Evolutionary conservation across 1,139 yeast species (phyloP).

Genomic region (Magnusiomyces fungicola): DNA sequence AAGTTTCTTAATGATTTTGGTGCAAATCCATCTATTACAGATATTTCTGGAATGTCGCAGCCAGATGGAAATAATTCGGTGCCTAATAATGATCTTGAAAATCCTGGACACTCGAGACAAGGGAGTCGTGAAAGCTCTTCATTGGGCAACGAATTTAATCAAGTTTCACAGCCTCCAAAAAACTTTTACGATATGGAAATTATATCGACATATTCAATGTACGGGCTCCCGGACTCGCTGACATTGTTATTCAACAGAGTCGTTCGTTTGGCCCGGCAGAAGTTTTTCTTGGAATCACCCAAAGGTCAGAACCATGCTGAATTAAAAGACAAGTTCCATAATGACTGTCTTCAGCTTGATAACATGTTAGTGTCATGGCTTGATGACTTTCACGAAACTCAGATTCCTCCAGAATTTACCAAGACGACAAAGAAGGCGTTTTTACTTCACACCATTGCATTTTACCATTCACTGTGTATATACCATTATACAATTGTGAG

Average conservation of each 20-base stretch:
- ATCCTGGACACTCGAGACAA: no score
- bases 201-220: slow-evolving; percentile 71
- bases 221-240: slow-evolving; percentile 78
- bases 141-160: no score
- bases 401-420: slow-evolving; percentile 22
- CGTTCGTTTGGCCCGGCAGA: slow-evolving; percentile 50
- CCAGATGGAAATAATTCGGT: no score
- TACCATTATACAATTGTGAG: slow-evolving; percentile 65
- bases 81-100: no score
- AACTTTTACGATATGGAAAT: slow-evolving; percentile 30
- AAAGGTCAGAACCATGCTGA: not conserved
- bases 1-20: not conserved
- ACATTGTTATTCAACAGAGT: slow-evolving; percentile 49
- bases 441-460: slow-evolving; percentile 77
- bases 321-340: not conserved
- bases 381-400: slow-evolving; percentile 15
- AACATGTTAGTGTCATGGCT: not conserved
- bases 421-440: slow-evolving; percentile 49
- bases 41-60: no score
- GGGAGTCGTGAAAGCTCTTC: no score
- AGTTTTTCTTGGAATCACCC: slow-evolving; percentile 40
- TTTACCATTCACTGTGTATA: slow-evolving; percentile 66
- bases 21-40: not conserved
- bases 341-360: not conserved
- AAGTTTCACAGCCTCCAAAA: not conserved